Base-by-base conservation (phyloP, 31 red algal species). In the Porphyra umbilicalis region DNA sequence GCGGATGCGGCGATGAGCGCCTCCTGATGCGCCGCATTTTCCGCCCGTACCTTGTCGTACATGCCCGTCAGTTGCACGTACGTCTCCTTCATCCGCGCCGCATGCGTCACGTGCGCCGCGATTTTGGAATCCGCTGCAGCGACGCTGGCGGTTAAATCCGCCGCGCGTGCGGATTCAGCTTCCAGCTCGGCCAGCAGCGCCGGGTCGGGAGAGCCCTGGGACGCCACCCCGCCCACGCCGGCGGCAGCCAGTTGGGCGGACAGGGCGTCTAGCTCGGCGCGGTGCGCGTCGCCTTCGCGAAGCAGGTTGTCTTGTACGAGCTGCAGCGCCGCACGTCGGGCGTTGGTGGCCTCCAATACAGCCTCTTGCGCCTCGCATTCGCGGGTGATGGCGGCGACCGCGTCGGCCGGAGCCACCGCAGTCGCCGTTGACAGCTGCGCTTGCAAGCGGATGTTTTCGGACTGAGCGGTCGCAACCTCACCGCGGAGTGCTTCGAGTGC, bases 1-100 rank as follows among this genome's bases (percentile, higher is more conserved):
- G 25, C 57, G 6, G 57, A 71, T 4, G 30, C 57, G 2, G 57
- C 20, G 4, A 71, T 29, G 20, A 71, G 39, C 71, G 88, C 85
- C 75, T 83, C 32, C 77, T 93, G 91, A 10, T 88, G 79, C 76
- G 88, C 91, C 6, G 76, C 86, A 39, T 93, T 82, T 83, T 93
- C 86, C 39, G 79, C 80, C 10, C 91, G 44, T 25, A 93, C 80
- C 25, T 83, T 88, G 78, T 93, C 88, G 80, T 93, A 93, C 91
- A 86, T 88, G 32, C 44, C 82, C 8, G 91, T 86, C 29, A 93
- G 86, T 31, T 88, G 91, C 25, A 79, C 87, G 80, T 94, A 94
- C 32, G 91, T 94, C 10, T 77, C 79, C 68, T 83, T 85, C 76
- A 94, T 89, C 46, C 83, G 89, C 6, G 78, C 76, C n/a, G 87